Percentiles rank a stretch among this genome's conserved stretches.
Conservation (phyloP, 2,329 filamentous ascomycete genomes). For the Colletotrichum brevisporum region DNA sequence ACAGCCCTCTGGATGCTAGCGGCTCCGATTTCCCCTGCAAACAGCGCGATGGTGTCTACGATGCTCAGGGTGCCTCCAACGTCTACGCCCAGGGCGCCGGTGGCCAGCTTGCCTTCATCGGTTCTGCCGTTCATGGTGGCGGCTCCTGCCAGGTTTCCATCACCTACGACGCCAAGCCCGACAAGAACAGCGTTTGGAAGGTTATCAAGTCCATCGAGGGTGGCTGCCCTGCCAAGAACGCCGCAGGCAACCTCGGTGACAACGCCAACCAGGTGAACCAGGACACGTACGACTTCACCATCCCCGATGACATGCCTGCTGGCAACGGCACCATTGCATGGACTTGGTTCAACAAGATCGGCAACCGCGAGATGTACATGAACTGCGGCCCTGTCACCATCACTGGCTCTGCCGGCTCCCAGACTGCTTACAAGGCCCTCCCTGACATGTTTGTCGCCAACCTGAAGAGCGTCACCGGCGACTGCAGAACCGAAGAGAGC, state of each 20-base stretch:
- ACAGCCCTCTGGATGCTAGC: slow-evolving; percentile 71
- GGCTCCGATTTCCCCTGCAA: slow-evolving; percentile 91
- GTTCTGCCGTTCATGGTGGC: slow-evolving; percentile 86
- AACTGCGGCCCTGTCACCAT: slow-evolving; percentile 87
- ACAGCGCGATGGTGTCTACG: slow-evolving; percentile 61
- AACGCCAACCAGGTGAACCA: slow-evolving; percentile 61
- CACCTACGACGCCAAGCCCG: slow-evolving; percentile 81
- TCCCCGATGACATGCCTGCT: slow-evolving; percentile 79
- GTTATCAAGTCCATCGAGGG: slow-evolving; percentile 92
- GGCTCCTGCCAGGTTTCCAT: slow-evolving; percentile 93
- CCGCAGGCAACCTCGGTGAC: slow-evolving; percentile 69
- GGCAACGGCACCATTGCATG: slow-evolving; percentile 89
- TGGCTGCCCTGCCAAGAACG: slow-evolving; percentile 79
- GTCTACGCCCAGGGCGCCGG: slow-evolving; percentile 74
- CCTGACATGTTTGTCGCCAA: slow-evolving; percentile 85
- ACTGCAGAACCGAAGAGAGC: slow-evolving; percentile 67
- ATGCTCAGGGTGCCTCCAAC: slow-evolving; percentile 65
- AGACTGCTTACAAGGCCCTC: slow-evolving; percentile 71
- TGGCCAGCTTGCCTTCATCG: slow-evolving; percentile 75
- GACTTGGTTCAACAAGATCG: slow-evolving; percentile 95
- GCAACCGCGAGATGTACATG: slow-evolving; percentile 98
- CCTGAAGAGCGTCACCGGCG: slow-evolving; percentile 57
- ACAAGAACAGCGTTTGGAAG: slow-evolving; percentile 80
- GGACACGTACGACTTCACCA: slow-evolving; percentile 75
- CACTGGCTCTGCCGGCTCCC: slow-evolving; percentile 63